Conservation (phyloP, 2,329 filamentous ascomycete genomes). For the Aspergillus intermedius region DNA sequence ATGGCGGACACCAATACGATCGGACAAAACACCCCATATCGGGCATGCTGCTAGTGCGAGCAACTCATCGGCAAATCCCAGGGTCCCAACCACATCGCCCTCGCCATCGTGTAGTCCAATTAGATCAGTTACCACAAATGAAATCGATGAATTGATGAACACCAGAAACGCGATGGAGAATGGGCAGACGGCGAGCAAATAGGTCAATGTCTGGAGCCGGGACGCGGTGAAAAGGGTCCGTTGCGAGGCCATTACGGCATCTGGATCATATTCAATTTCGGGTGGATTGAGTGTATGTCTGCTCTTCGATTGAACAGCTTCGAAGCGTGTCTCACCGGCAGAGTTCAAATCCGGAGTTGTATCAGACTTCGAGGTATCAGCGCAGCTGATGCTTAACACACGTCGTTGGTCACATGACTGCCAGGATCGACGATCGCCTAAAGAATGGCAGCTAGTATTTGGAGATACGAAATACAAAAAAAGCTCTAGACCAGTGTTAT, state of each 20-base stretch:
- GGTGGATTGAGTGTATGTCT: neutral
- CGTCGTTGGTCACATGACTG: neutral
- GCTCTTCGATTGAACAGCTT: no score
- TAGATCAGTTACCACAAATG: conserved; percentile 59
- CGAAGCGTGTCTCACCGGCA: neutral
- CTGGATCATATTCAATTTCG: conserved; percentile 10
- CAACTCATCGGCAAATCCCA: conserved; percentile 46
- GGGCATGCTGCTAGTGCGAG: conserved; percentile 45
- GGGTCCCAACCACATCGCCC: conserved; percentile 54
- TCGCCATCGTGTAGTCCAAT: conserved; percentile 51
- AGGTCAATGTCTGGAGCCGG: conserved; percentile 51
- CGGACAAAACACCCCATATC: conserved; percentile 45
- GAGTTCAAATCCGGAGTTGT: no score
- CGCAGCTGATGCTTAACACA: neutral
- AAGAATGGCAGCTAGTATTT: neutral
- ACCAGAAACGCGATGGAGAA: conserved; percentile 62
- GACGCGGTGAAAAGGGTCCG: conserved; percentile 50
- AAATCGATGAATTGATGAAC: conserved; percentile 59
- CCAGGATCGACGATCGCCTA: neutral
- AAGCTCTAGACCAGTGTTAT: neutral
- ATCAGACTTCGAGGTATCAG: neutral
- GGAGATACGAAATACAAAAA: neutral
- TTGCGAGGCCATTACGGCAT: conserved; percentile 22
- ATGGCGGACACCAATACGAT: conserved; percentile 43
- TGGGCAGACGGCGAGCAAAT: conserved; percentile 56